These are phyloP conservation scores for Populus deltoides DNA, from an alignment of 345 rosid species.

Conservation along the genomic window DNA sequence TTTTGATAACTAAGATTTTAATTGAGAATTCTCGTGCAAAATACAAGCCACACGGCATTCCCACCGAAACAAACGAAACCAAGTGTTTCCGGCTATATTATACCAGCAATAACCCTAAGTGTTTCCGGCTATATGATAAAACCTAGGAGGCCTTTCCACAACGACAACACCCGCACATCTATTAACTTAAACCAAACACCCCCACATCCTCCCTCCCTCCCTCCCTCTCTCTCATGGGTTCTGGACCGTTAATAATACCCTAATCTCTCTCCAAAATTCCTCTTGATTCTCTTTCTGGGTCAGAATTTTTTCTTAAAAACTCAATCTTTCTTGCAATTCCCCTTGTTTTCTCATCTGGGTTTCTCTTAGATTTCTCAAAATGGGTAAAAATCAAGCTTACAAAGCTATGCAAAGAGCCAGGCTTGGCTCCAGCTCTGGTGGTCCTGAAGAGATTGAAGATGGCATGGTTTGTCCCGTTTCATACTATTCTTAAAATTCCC, in stretches of 20 bases:
- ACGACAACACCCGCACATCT: neutral
- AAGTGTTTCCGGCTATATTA: too few relatives aligned
- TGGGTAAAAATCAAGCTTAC: slow-evolving; percentile 99
- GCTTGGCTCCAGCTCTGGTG: slow-evolving; percentile 81
- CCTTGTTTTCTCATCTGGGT: slow-evolving; percentile 12
- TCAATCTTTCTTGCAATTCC: neutral
- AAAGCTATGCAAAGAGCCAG: slow-evolving; percentile 97
- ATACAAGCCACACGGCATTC: too few relatives aligned
- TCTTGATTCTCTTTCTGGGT: neutral
- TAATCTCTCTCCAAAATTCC: neutral
- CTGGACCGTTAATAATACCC: slow-evolving; percentile 21
- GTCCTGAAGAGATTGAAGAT: slow-evolving; percentile 85
- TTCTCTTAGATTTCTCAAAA: slow-evolving; percentile 29
- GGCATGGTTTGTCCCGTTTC: slow-evolving; percentile 99
- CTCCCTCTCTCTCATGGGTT: neutral
- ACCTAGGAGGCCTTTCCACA: neutral
- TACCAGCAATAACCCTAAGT: neutral
- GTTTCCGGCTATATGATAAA: neutral
- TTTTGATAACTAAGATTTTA: too few relatives aligned
- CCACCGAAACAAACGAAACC: too few relatives aligned
- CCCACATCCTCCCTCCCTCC: neutral
- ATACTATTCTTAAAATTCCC: slow-evolving; percentile 23
- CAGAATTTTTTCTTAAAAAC: neutral
- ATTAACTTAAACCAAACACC: neutral
- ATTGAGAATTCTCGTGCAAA: too few relatives aligned